phyloP scores from a whole-genome alignment of 1,284 basidiomycete species.

The Puccinia polysora region DNA sequence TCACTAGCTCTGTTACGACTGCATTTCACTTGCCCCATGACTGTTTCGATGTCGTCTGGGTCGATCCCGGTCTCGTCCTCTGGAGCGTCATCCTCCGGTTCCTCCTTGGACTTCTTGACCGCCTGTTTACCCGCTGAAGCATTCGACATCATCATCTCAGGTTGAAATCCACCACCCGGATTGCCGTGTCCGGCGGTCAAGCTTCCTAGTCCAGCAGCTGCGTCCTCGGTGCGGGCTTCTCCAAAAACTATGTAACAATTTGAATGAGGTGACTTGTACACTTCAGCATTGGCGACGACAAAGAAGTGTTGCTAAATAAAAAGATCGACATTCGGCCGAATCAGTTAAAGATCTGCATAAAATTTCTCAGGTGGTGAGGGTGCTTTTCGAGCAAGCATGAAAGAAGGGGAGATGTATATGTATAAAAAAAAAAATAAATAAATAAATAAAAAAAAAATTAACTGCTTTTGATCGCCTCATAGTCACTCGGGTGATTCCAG shows the following conservation, averaged over 20 bases:
- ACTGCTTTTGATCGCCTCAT: constrained; percentile 36
- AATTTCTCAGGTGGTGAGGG: background rate
- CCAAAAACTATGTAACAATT: constrained; percentile 54
- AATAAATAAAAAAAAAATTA: background rate
- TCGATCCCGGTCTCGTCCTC: constrained; percentile 28
- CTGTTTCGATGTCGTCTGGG: constrained; percentile 32
- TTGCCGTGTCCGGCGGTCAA: background rate
- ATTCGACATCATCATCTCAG: constrained; percentile 19
- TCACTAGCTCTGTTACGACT: constrained; percentile 34
- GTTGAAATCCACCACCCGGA: constrained; percentile 13
- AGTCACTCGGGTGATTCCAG: constrained; percentile 25
- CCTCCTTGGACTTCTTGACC: constrained; percentile 11
- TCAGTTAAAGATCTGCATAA: too few species aligned
- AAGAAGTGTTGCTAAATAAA: constrained; percentile 50
- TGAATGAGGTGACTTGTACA: constrained; percentile 53
- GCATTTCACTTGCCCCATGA: constrained; percentile 37
- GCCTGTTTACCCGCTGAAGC: constrained; percentile 30
- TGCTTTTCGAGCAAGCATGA: background rate
- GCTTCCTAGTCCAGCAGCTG: constrained; percentile 9
- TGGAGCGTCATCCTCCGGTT: constrained; percentile 22
- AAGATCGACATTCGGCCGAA: background rate
- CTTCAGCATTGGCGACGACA: constrained; percentile 53
- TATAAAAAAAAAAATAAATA: background rate
- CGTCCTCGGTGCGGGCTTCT: constrained; percentile 49
- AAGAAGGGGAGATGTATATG: background rate